A percentile compares a stretch with the other conserved stretches of the same genome.
These are phyloP conservation scores for Tricholoma hemisulphureum DNA, from an alignment of 768 basidiomycete species.

Conservation along the genomic window DNA sequence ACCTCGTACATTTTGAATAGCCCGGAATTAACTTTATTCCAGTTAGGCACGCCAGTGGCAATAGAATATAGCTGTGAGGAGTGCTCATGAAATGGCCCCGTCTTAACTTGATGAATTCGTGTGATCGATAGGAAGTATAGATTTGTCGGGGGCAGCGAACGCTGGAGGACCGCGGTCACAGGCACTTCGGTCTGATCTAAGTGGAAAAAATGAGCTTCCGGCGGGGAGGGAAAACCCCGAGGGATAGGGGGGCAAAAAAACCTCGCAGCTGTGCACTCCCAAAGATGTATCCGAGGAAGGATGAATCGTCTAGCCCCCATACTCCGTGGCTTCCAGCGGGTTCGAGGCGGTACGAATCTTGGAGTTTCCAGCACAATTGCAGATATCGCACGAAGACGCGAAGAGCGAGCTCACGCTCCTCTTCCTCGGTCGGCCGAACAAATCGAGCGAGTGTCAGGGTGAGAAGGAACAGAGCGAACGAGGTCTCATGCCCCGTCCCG, in stretches of 20 bases:
- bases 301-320: constrained; percentile 95
- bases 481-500: constrained; percentile 93
- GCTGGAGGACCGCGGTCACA: constrained; percentile 61
- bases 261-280: constrained; percentile 89
- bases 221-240: neutral
- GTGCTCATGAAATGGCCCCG: constrained; percentile 89
- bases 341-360: constrained; percentile 87
- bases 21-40: constrained; percentile 88
- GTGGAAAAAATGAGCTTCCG: constrained; percentile 11
- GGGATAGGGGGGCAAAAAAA: constrained; percentile 18
- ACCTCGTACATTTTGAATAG: constrained; percentile 96
- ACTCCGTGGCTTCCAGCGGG: constrained; percentile 98
- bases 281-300: constrained; percentile 86
- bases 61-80: constrained; percentile 88
- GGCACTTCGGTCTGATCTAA: constrained; percentile 64
- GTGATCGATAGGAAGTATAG: constrained; percentile 78
- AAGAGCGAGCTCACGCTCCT: constrained; percentile 63
- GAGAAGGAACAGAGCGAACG: constrained; percentile 78
- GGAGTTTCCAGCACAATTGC: constrained; percentile 78
- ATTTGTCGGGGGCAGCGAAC: constrained; percentile 62
- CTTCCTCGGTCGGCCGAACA: constrained; percentile 51
- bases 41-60: constrained; percentile 83
- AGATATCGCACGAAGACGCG: constrained; percentile 76
- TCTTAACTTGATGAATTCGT: constrained; percentile 78
- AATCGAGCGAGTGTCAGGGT: constrained; percentile 69